A percentile compares a stretch with the other conserved stretches of the same genome.
phyloP scores from a whole-genome alignment of 108 stramenopile genomes.

The Cyclostephanos invisitatus region DNA sequence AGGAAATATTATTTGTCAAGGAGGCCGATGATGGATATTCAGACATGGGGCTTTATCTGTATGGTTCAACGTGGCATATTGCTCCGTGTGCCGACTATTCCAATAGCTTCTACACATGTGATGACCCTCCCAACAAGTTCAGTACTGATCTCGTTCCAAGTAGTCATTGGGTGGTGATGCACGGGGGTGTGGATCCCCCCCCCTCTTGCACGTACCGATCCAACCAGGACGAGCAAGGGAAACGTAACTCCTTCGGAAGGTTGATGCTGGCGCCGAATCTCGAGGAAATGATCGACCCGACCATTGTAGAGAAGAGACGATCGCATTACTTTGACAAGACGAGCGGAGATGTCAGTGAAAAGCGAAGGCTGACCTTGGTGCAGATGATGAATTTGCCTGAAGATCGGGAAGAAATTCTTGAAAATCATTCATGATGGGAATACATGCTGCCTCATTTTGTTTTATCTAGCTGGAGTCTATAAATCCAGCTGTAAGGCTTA shows the following conservation, averaged over 20 bases:
- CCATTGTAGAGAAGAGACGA: conserved; percentile 45
- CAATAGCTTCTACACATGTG: conserved; percentile 42
- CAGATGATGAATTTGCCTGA: conserved; percentile 32
- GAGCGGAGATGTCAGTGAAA: conserved; percentile 26
- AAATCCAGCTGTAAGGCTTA: too few relatives aligned
- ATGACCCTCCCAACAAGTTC: conserved; percentile 21
- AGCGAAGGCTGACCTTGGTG: conserved; percentile 36
- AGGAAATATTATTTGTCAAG: conserved; percentile 46
- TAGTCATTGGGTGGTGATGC: conserved; percentile 20
- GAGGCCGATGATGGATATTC: conserved; percentile 47
- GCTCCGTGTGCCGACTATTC: conserved; percentile 52
- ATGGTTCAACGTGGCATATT: conserved; percentile 35
- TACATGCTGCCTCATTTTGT: too few relatives aligned
- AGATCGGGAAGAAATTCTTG: neutral
- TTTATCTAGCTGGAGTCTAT: too few relatives aligned
- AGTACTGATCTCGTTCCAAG: conserved; percentile 33
- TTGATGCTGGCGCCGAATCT: conserved; percentile 36
- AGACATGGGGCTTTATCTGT: conserved; percentile 45
- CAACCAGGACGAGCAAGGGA: conserved; percentile 15
- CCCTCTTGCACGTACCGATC: conserved; percentile 35
- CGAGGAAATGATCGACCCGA: conserved; percentile 51
- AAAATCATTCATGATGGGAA: too few relatives aligned
- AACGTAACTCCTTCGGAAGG: neutral
- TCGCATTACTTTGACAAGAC: conserved; percentile 30
- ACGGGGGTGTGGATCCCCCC: conserved; percentile 26